A percentile compares a stretch with the other conserved stretches of the same genome.
phyloP scores from a whole-genome alignment of 2,329 filamentous ascomycete species.

The Cordyceps sp. region DNA sequence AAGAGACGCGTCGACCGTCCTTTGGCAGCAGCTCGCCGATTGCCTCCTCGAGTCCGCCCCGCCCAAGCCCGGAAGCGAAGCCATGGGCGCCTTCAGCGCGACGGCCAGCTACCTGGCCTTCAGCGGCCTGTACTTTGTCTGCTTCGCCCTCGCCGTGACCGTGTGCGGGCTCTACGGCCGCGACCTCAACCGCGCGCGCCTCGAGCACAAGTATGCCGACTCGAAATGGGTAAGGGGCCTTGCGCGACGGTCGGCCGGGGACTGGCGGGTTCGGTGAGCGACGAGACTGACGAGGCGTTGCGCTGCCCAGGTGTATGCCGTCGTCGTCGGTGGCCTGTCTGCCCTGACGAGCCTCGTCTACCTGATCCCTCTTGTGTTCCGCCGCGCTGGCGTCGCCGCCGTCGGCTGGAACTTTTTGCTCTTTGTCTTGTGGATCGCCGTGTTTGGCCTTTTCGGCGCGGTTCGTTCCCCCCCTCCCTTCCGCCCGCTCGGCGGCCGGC shows the following conservation, averaged over 20 bases:
- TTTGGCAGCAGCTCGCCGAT: no score
- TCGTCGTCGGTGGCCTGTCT: slow-evolving; percentile 49
- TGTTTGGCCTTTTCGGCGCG: slow-evolving; percentile 72
- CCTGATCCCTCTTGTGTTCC: slow-evolving; percentile 43
- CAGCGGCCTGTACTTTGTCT: slow-evolving; percentile 50
- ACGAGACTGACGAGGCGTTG: not conserved
- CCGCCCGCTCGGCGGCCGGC: no score
- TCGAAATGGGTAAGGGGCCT: slow-evolving; percentile 43
- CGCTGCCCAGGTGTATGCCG: slow-evolving; percentile 45
- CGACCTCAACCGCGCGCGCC: slow-evolving; percentile 49
- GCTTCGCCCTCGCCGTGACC: slow-evolving; percentile 60
- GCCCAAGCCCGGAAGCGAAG: no score
- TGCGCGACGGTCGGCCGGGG: not conserved
- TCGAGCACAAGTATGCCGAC: slow-evolving; percentile 28
- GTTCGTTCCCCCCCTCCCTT: slow-evolving; percentile 14
- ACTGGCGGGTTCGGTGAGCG: not conserved
- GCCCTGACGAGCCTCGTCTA: slow-evolving; percentile 50
- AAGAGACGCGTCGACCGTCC: no score
- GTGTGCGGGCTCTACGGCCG: slow-evolving; percentile 65
- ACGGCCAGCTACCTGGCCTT: slow-evolving; percentile 21
- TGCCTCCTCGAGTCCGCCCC: no score
- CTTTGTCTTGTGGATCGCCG: slow-evolving; percentile 61
- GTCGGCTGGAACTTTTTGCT: slow-evolving; percentile 57
- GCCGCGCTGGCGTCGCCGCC: slow-evolving; percentile 26
- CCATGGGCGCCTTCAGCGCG: not conserved